phyloP scores from a whole-genome alignment of 176 grass and related monocot genomes.

The Otatea glauca region DNA sequence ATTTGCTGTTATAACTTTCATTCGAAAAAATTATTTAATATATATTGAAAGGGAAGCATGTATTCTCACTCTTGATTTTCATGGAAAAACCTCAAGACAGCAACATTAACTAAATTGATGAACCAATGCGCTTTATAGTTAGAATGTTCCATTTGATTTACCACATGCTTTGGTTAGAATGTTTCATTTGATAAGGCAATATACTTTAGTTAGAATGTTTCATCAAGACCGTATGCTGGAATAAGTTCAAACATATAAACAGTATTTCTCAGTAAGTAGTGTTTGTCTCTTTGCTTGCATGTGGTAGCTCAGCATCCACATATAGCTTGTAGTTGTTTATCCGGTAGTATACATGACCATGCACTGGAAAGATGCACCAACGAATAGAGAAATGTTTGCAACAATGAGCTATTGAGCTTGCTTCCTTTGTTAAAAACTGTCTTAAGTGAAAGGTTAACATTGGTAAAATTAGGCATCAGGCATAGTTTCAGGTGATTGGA shows the following conservation, averaged over 20 bases:
- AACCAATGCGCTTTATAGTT: not conserved
- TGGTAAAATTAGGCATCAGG: not conserved
- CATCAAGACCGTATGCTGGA: not conserved
- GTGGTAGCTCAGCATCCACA: not conserved
- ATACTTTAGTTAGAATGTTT: conserved; percentile 22
- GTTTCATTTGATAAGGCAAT: not conserved
- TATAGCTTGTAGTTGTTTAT: not conserved
- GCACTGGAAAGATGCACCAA: conserved; percentile 24
- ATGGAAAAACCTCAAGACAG: not conserved
- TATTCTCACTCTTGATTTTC: conserved; percentile 8
- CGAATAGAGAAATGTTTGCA: not conserved
- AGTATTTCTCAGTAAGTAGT: not conserved
- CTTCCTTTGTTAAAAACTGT: not conserved
- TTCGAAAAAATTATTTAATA: not conserved
- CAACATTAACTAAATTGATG: conserved; percentile 5
- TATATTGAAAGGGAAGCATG: conserved; percentile 19
- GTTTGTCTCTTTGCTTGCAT: not conserved
- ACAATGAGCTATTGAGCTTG: not conserved
- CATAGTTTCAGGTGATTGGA: conserved; percentile 20
- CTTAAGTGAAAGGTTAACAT: not conserved
- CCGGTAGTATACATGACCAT: not conserved
- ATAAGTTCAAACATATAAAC: not conserved
- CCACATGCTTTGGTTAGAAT: conserved; percentile 31
- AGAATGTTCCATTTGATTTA: conserved; percentile 6
- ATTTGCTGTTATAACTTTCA: conserved; percentile 19